Base-by-base conservation (phyloP, 352 stramenopile genomes). In the Phytophthora sojae region DNA sequence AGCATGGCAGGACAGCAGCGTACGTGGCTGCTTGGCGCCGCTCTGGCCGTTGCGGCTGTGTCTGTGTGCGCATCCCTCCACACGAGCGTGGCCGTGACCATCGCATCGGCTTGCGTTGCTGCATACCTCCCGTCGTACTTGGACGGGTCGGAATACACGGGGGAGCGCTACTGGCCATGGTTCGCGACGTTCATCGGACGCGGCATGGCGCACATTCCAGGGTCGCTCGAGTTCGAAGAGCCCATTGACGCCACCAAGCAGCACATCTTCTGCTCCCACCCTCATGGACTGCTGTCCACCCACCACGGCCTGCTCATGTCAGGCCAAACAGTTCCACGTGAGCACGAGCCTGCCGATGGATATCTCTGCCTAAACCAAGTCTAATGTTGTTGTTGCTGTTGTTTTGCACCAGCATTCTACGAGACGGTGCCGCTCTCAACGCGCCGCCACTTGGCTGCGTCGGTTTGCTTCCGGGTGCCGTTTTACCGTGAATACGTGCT, bases 181-280 rank as follows among this genome's bases (percentile, higher is more conserved):
- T 91, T 89, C 45, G 81, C 77, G 39, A 73, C 51, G 19, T 85
- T 82, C 76, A 71, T 70, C 23, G 75, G 70, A 14, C 54, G 42
- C 9, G 45, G 71, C 23, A 73, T 90, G 62, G 53, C 73, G 4
- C 58, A 72, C 23, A 80, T 92, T 55, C 69, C 76, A 0, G 81
- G 76, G 59, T 91, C 84, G 53, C 67, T 94, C 39, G 85, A 94
- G 65, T 92, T 88, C 69, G 86, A 96, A 55, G 77, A 86, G 54
- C 73, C 75, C 8, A 65, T 95, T 50, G 77, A 90, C 37, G 77
- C 83, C 5, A 62, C 55, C 29, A 86, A 83, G 73, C 87, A 93
- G 63, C 89, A 95, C 61, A 88, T 96, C 29, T 92, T 94, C 55
- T 90, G 77, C 59, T 91, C 82, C 3, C 89, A 96, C 55, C 89